phyloP scores from a whole-genome alignment of 352 stramenopile species.

The Vaucheria bursata region DNA sequence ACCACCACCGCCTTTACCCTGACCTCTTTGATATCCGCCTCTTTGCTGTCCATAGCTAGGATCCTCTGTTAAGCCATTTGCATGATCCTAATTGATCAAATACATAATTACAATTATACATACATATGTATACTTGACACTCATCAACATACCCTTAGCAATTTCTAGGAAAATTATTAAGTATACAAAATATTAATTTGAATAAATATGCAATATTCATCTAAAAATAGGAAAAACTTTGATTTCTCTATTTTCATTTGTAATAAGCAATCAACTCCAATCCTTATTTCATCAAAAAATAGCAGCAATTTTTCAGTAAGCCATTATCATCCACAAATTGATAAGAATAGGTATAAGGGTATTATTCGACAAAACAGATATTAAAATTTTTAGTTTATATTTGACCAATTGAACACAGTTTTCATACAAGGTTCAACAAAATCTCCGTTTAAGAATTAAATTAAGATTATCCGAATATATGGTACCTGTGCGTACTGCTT shows the following conservation, averaged over 20 bases:
- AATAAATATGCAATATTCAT: too few relatives aligned
- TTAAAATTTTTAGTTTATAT: too few relatives aligned
- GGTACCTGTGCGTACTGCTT: slow-evolving; percentile 37
- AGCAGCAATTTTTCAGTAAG: neutral
- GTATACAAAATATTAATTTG: too few relatives aligned
- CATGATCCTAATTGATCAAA: slow-evolving; percentile 12
- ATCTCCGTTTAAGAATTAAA: too few relatives aligned
- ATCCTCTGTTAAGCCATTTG: slow-evolving; percentile 25
- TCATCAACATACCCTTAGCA: neutral
- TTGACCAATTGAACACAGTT: too few relatives aligned
- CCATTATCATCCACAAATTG: neutral
- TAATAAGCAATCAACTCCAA: too few relatives aligned
- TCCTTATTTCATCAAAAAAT: too few relatives aligned
- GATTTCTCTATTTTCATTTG: too few relatives aligned
- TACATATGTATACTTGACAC: neutral
- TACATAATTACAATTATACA: neutral
- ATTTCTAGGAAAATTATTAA: neutral
- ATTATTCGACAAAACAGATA: too few relatives aligned
- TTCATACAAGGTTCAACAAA: too few relatives aligned
- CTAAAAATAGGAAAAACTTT: too few relatives aligned
- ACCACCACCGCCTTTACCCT: neutral
- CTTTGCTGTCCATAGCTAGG: slow-evolving; percentile 29
- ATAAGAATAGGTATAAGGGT: neutral
- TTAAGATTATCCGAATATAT: too few relatives aligned
- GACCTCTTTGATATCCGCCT: neutral